Evolutionary conservation across 768 basidiomycete species (phyloP).

Genomic region (Leccinum disarticulatum): DNA sequence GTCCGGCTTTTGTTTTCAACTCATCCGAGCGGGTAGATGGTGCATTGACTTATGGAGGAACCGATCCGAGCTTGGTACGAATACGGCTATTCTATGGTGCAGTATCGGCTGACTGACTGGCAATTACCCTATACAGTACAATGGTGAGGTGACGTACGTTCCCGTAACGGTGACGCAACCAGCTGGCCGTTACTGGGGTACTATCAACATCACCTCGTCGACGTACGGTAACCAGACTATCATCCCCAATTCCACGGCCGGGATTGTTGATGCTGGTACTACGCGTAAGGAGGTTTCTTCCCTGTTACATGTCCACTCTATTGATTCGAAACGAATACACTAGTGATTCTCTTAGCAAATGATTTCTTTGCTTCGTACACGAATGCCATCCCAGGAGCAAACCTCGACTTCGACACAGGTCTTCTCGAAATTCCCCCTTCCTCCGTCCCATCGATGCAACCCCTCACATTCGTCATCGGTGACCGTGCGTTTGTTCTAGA

Average conservation of each 20-base stretch:
- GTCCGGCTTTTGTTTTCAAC: background rate
- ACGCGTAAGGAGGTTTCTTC: background rate
- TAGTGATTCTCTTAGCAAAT: slow-evolving; percentile 14
- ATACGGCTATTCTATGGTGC: background rate
- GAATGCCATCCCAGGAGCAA: slow-evolving; percentile 13
- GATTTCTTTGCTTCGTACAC: slow-evolving; percentile 13
- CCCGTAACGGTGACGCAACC: slow-evolving; percentile 30
- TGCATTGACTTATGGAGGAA: background rate
- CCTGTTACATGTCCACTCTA: background rate
- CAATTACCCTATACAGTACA: slow-evolving; percentile 11
- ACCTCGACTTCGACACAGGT: background rate
- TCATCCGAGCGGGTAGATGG: slow-evolving; percentile 13
- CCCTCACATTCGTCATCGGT: slow-evolving; percentile 11
- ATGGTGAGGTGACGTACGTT: slow-evolving; percentile 23
- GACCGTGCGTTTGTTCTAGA: background rate
- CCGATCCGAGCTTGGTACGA: background rate
- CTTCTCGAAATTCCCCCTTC: slow-evolving; percentile 13
- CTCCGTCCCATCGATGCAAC: slow-evolving; percentile 11
- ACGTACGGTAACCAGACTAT: slow-evolving; percentile 15
- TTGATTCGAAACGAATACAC: background rate
- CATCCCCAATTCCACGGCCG: slow-evolving; percentile 9
- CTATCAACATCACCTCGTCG: slow-evolving; percentile 24
- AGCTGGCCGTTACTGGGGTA: slow-evolving; percentile 29
- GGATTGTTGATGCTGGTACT: background rate
- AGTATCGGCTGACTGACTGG: background rate